Evolutionary conservation across 306 rosid species (phyloP), one percentile per base, ranked within the genome.

Genomic region (Vicia sativa): DNA sequence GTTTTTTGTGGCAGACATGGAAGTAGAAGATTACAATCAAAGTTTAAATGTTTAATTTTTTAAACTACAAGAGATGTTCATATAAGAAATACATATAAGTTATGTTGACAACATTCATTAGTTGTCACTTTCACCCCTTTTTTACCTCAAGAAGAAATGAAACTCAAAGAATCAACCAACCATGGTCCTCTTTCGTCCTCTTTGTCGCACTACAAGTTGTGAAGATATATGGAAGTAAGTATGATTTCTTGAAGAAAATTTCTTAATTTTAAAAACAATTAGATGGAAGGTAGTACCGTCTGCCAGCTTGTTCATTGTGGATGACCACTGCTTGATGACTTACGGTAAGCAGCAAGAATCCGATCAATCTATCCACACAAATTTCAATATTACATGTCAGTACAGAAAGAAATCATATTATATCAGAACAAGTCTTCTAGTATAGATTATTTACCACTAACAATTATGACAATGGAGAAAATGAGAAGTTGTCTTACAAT

Each of bases 151-250:
- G 11, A 4, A 28, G 53, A 68, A 56, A 14, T 57, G 58, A 69
- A 64, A 53, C 57, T 54, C 12, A 43, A 44, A 62, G 75, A 70
- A 64, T 82, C 82, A 90, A 76, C 96, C 97, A 72, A 92, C 89
- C 97, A 92, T 92, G 76, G 95, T 89, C 83, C 92, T 87, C 85
- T 92, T 89, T 37, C 92, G 85, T 61, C 97, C 93, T 80, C 95
- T 84, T 77, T 89, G 92, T 67, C 97, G 82, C 84, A 89, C 95
- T 92, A 79, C 64, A 73, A 64, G 55, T 74, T n/a, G 69, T 29
- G 29, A 65, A 71, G 34, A 77, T 2, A 52, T n/a, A 13, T 38
- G 53, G 19, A 77, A 53, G 50, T 26, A 5, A 34, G 68, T 10
- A 50, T 28, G 1, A 45, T 16, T 62, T 53, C 11, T 61, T 31